Conservation (phyloP, 1,139 yeast species). For the Martiniozyma asiatica region DNA sequence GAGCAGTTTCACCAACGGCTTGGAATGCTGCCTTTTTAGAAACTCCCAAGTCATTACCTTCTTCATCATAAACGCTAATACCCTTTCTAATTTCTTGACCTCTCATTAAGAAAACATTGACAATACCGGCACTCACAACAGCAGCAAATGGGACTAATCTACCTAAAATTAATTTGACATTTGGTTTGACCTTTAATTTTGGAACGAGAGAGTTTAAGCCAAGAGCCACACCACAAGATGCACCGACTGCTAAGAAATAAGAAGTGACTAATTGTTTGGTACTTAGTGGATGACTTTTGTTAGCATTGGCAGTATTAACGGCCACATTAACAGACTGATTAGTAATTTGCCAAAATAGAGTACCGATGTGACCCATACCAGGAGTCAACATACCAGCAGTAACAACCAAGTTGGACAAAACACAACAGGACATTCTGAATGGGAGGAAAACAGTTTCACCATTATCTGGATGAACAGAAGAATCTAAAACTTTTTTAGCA, state of each 20-base stretch:
- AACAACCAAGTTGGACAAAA: constrained; percentile 81
- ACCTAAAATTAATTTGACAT: constrained; percentile 58
- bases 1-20: constrained; percentile 96
- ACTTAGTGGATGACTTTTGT: constrained; percentile 84
- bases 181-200: constrained; percentile 55
- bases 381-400: constrained; percentile 98
- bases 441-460: constrained; percentile 88
- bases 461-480: constrained; percentile 89
- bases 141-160: constrained; percentile 96
- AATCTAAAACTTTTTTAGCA: constrained; percentile 76
- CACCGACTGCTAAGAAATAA: constrained; percentile 81
- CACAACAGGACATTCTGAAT: constrained; percentile 94
- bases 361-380: constrained; percentile 77
- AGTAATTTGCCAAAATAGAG: constrained; percentile 94
- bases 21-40: constrained; percentile 79
- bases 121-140: constrained; percentile 91
- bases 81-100: constrained; percentile 89
- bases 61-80: constrained; percentile 51
- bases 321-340: constrained; percentile 95
- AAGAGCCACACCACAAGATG: constrained; percentile 89
- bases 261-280: constrained; percentile 65
- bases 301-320: constrained; percentile 89
- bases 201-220: constrained; percentile 89
- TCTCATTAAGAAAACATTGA: constrained; percentile 90
- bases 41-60: constrained; percentile 61